These are phyloP conservation scores for Xylaria sp. DNA, from an alignment of 2,329 filamentous ascomycete genomes.

Conservation along the genomic window DNA sequence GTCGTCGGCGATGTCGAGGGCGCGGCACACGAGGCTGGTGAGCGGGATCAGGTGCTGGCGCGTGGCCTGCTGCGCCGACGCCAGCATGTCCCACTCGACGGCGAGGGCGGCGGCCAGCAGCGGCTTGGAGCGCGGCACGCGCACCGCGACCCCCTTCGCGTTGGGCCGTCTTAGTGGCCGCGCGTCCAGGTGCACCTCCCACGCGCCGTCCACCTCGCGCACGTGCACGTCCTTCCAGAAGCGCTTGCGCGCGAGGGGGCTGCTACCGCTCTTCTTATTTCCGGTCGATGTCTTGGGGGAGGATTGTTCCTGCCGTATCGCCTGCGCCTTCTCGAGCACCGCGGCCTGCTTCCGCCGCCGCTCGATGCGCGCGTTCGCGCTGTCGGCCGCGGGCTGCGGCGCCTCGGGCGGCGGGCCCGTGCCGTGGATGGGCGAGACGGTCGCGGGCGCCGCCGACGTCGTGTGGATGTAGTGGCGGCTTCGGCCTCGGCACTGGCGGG, in stretches of 20 bases:
- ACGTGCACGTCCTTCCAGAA: constrained; percentile 90
- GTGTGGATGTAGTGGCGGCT: too few species aligned
- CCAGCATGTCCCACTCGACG: constrained; percentile 88
- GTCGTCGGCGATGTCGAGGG: constrained; percentile 75
- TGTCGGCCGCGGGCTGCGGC: constrained; percentile 48
- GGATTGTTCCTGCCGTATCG: constrained; percentile 43
- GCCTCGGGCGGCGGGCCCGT: constrained; percentile 62
- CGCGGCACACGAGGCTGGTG: constrained; percentile 81
- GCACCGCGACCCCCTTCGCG: constrained; percentile 71
- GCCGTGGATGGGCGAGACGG: constrained; percentile 56
- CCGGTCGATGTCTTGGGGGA: constrained; percentile 19
- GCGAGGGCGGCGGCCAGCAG: constrained; percentile 85
- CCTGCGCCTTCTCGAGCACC: constrained; percentile 55
- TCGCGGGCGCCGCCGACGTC: constrained; percentile 44
- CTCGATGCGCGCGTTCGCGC: constrained; percentile 46
- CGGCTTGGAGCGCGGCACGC: constrained; percentile 73
- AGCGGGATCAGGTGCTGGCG: constrained; percentile 88
- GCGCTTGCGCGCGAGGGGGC: constrained; percentile 61
- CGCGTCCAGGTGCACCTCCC: constrained; percentile 73
- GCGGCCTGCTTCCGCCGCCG: constrained; percentile 58
- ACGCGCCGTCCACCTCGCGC: constrained; percentile 62
- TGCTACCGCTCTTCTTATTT: constrained; percentile 1
- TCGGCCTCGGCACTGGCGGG: constrained; percentile 27
- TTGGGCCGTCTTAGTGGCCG: constrained; percentile 78
- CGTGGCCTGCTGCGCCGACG: constrained; percentile 79